Evolutionary conservation across 2,329 filamentous ascomycete species (phyloP).

Genomic region (Nigrospora osmanthi): DNA sequence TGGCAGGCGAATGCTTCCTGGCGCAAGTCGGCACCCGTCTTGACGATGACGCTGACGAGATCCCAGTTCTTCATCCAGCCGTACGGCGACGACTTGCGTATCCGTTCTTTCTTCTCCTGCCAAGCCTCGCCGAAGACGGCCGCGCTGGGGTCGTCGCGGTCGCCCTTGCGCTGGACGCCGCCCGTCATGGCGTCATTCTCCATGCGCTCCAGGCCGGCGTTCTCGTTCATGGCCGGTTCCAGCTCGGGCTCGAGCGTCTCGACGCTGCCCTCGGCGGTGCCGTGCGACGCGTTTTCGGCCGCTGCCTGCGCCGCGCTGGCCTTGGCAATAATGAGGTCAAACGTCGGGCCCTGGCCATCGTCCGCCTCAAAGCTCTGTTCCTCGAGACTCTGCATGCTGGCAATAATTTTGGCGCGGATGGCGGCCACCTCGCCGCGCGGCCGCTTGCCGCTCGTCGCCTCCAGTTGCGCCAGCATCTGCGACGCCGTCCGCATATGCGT

Average conservation of each 20-base stretch:
- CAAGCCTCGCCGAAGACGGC: conserved; percentile 83
- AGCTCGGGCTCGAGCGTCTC: conserved; percentile 24
- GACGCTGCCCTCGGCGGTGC: background rate
- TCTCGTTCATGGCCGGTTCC: conserved; percentile 52
- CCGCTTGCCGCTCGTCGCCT: conserved; percentile 71
- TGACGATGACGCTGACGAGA: conserved; percentile 78
- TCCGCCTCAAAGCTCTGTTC: conserved; percentile 77
- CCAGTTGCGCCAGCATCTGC: conserved; percentile 79
- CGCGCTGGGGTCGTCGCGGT: conserved; percentile 78
- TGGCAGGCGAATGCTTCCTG: conserved; percentile 86
- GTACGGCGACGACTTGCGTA: conserved; percentile 75
- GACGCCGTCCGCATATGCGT: conserved; percentile 84
- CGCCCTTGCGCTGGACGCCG: conserved; percentile 71
- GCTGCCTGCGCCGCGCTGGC: conserved; percentile 42
- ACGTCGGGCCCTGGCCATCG: conserved; percentile 64
- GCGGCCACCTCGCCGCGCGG: conserved; percentile 75
- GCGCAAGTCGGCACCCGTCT: conserved; percentile 74
- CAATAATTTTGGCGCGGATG: conserved; percentile 80
- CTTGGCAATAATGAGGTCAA: conserved; percentile 76
- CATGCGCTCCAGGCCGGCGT: conserved; percentile 74
- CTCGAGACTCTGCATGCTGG: conserved; percentile 81
- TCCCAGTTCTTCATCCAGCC: conserved; percentile 91
- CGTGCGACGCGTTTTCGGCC: conserved; percentile 17
- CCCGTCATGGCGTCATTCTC: conserved; percentile 85
- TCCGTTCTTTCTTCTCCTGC: conserved; percentile 76